phyloP scores from a whole-genome alignment of 495 filamentous ascomycete species.

The Darksidea phi region DNA sequence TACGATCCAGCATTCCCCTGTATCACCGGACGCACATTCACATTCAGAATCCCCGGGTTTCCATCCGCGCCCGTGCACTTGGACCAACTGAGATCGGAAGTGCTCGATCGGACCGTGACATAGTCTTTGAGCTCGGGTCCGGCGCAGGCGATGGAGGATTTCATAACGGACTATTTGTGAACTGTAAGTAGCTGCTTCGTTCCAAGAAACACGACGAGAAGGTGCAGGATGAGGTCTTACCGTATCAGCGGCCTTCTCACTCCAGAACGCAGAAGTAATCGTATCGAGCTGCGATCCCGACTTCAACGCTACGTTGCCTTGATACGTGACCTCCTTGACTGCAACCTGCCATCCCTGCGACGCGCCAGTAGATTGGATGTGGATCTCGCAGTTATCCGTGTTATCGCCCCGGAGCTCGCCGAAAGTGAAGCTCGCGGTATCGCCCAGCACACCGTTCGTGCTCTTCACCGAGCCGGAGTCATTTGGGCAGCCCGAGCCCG shows the following conservation, averaged over 20 bases:
- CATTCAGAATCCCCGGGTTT: constrained; percentile 27
- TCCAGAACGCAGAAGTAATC: constrained; percentile 19
- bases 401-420: constrained; percentile 14
- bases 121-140: constrained; percentile 12
- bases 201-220: no score
- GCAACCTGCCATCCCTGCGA: constrained; percentile 27
- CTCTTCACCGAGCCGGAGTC: constrained; percentile 12
- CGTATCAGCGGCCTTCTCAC: constrained; percentile 19
- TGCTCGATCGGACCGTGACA: constrained; percentile 1
- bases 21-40: constrained; percentile 25
- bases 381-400: constrained; percentile 27
- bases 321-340: constrained; percentile 15
- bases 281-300: constrained; percentile 6
- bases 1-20: constrained; percentile 10
- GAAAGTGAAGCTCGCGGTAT: constrained; percentile 19
- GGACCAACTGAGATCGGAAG: constrained; percentile 11
- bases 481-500: constrained; percentile 24
- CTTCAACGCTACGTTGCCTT: constrained; percentile 15
- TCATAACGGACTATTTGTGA: constrained; percentile 1
- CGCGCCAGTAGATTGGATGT: constrained; percentile 9
- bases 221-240: constrained; percentile 5
- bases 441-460: background rate
- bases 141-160: background rate
- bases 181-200: constrained; percentile 1
- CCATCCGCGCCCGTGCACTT: constrained; percentile 22